Conservation (phyloP, 2,329 filamentous ascomycete genomes). For the Teratosphaeria nubilosa region DNA sequence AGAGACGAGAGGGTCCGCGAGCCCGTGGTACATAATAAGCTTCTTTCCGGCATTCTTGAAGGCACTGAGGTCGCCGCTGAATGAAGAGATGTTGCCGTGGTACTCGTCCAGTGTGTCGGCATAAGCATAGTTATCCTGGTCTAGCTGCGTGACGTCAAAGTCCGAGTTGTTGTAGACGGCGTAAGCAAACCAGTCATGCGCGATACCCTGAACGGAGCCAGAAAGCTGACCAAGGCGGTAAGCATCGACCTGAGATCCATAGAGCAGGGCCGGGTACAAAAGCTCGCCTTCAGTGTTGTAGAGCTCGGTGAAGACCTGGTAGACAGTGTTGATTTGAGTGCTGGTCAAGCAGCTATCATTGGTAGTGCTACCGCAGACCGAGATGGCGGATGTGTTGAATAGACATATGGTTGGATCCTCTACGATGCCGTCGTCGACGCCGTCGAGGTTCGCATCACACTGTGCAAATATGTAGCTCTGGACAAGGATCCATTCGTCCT, state of each 20-base stretch:
- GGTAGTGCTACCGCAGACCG: conserved; percentile 25
- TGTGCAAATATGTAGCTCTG: conserved; percentile 37
- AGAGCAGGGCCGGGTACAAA: conserved; percentile 43
- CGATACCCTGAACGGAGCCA: conserved; percentile 34
- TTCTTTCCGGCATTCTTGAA: conserved; percentile 35
- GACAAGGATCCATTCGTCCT: conserved; percentile 32
- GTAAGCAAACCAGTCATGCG: conserved; percentile 37
- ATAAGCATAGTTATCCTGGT: conserved; percentile 31
- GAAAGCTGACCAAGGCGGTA: conserved; percentile 29
- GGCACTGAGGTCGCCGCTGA: conserved; percentile 26
- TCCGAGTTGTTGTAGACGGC: conserved; percentile 37
- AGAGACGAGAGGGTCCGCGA: conserved; percentile 35
- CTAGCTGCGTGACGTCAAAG: conserved; percentile 33
- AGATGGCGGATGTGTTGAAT: conserved; percentile 27
- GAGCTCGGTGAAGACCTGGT: conserved; percentile 33
- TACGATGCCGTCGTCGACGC: conserved; percentile 39
- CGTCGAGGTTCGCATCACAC: conserved; percentile 42
- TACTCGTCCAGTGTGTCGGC: conserved; percentile 28
- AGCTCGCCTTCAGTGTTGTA: conserved; percentile 34
- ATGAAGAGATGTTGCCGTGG: conserved; percentile 32
- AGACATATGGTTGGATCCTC: conserved; percentile 38
- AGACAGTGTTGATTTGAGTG: conserved; percentile 35
- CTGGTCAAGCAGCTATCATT: conserved; percentile 34
- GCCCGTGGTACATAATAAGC: conserved; percentile 35
- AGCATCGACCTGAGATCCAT: conserved; percentile 35